Conservation (phyloP, 2,329 filamentous ascomycete genomes). For the Colletotrichum spinosum region DNA sequence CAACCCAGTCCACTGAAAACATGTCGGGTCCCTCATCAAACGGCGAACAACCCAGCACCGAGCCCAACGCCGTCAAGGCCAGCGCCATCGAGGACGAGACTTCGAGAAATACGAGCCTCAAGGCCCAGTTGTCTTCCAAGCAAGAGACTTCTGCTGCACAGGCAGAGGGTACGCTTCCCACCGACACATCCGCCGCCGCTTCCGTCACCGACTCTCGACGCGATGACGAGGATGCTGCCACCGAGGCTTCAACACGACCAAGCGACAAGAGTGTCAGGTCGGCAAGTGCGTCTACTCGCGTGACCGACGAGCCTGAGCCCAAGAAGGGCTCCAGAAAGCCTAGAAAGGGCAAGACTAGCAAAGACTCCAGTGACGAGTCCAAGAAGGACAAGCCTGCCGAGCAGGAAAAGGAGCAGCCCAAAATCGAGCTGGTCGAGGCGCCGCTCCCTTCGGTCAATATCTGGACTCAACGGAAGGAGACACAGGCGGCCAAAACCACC, state of each 20-base stretch:
- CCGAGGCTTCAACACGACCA: conserved; percentile 55
- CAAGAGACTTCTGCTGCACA: conserved; percentile 37
- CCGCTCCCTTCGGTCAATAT: conserved; percentile 86
- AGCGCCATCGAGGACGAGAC: conserved; percentile 24
- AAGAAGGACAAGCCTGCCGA: conserved; percentile 69
- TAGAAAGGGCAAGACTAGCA: conserved; percentile 73
- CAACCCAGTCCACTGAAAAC: conserved; percentile 45
- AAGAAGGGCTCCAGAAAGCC: conserved; percentile 62
- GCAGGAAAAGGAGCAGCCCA: conserved; percentile 69
- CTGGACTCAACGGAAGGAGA: conserved; percentile 85
- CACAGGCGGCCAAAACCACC: conserved; percentile 63
- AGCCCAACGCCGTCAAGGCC: conserved; percentile 27
- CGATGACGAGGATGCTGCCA: conserved; percentile 52
- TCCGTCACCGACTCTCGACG: conserved; percentile 52
- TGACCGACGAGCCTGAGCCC: conserved; percentile 74
- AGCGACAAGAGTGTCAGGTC: conserved; percentile 65
- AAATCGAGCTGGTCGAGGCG: conserved; percentile 80
- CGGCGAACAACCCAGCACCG: conserved; percentile 27
- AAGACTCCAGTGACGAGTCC: conserved; percentile 52
- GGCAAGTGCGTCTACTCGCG: conserved; percentile 73
- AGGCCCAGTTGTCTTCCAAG: conserved; percentile 39
- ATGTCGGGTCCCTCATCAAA: conserved; percentile 41
- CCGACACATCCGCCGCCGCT: conserved; percentile 47
- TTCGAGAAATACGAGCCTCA: conserved; percentile 32
- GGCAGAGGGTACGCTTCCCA: conserved; percentile 36